Evolutionary conservation across 768 basidiomycete genomes (phyloP).

Genomic region (Phlebiopsis flavidoalba): DNA sequence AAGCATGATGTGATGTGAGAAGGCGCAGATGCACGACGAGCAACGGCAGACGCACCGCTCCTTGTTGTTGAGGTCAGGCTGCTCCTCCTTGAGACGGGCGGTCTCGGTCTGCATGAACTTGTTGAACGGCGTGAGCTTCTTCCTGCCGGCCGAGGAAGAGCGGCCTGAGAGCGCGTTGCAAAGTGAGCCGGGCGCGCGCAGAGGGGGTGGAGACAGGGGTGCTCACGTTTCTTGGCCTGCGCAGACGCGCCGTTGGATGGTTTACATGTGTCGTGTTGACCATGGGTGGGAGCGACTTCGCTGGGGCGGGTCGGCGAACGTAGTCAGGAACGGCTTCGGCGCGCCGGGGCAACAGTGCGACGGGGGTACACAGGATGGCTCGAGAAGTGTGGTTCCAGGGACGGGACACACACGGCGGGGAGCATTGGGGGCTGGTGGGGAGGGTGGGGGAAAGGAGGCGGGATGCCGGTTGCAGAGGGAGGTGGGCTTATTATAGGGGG

Average conservation of each 20-base stretch:
- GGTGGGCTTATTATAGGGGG: no score
- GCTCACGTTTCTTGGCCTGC: constrained; percentile 20
- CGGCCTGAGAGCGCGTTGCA: constrained; percentile 2
- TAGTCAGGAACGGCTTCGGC: neutral
- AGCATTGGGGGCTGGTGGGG: no score
- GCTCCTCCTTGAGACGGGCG: constrained; percentile 70
- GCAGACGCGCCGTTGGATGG: constrained; percentile 12
- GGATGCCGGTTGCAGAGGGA: no score
- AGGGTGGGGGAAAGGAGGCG: no score
- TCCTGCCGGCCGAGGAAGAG: constrained; percentile 37
- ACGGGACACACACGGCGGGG: constrained; percentile 10
- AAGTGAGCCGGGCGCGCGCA: neutral
- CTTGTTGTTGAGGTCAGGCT: constrained; percentile 68
- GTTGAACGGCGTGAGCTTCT: constrained; percentile 68
- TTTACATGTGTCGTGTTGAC: constrained; percentile 5
- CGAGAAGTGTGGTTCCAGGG: neutral
- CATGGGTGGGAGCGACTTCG: constrained; percentile 2
- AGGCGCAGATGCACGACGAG: neutral
- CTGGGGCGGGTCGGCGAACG: neutral
- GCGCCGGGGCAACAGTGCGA: neutral
- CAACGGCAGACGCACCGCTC: constrained; percentile 48
- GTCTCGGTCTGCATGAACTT: constrained; percentile 79
- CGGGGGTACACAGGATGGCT: constrained; percentile 1
- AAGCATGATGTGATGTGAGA: constrained; percentile 7
- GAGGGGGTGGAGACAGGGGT: neutral